Evolutionary conservation across 1,139 yeast genomes (phyloP).

Genomic region (Suhomyces bokatorum): DNA sequence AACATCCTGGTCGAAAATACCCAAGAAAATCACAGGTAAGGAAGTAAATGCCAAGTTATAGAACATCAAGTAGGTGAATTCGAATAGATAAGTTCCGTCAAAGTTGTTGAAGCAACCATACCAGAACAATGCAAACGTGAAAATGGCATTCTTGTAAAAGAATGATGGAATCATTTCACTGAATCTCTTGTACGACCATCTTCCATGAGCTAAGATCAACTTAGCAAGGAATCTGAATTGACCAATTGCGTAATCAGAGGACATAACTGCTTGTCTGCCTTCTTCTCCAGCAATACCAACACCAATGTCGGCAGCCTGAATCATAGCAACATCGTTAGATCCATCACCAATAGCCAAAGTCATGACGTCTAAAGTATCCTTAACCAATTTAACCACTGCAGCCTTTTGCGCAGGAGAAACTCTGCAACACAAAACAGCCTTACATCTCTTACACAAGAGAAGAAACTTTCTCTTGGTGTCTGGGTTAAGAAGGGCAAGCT

Average conservation of each 20-base stretch:
- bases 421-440: slow-evolving; percentile 91
- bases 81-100: slow-evolving; percentile 90
- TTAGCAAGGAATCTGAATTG: slow-evolving; percentile 85
- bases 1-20: slow-evolving; percentile 92
- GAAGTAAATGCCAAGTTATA: slow-evolving; percentile 95
- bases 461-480: slow-evolving; percentile 68
- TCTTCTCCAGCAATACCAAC: slow-evolving; percentile 99
- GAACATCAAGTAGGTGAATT: slow-evolving; percentile 88
- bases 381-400: slow-evolving; percentile 85
- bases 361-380: slow-evolving; percentile 74
- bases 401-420: slow-evolving; percentile 98
- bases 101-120: slow-evolving; percentile 82
- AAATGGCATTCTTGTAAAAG: slow-evolving; percentile 89
- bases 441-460: slow-evolving; percentile 87
- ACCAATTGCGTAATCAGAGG: slow-evolving; percentile 94
- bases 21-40: slow-evolving; percentile 86
- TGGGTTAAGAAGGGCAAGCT: slow-evolving; percentile 61
- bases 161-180: slow-evolving; percentile 94
- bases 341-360: slow-evolving; percentile 97
- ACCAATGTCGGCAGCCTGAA: slow-evolving; percentile 96
- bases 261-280: slow-evolving; percentile 98
- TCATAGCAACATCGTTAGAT: slow-evolving; percentile 98
- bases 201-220: slow-evolving; percentile 84
- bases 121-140: slow-evolving; percentile 89
- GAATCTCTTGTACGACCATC: slow-evolving; percentile 92